Conservation (phyloP, 2,329 filamentous ascomycete genomes). For the Colletotrichum salicis region DNA sequence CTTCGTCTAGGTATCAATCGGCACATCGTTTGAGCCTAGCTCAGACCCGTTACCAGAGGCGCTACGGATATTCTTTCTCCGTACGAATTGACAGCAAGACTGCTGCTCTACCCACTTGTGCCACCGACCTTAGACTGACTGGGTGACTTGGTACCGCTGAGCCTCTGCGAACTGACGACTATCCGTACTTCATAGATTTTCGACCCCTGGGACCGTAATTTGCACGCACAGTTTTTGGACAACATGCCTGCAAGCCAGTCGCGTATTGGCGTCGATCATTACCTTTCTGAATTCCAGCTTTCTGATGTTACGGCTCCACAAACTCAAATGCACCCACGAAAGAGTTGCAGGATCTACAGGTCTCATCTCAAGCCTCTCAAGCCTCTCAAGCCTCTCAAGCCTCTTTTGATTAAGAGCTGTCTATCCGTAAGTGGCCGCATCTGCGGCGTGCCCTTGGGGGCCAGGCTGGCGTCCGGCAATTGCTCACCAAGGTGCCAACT, state of each 20-base stretch:
- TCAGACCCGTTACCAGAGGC: neutral
- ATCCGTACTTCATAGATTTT: neutral
- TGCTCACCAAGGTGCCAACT: slow-evolving; percentile 1
- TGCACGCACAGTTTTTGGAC: slow-evolving; percentile 26
- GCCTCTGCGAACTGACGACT: slow-evolving; percentile 2
- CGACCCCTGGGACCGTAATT: slow-evolving; percentile 25
- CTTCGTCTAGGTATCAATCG: neutral
- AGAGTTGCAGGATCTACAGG: slow-evolving; percentile 31
- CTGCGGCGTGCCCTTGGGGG: slow-evolving; percentile 17
- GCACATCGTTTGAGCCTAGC: slow-evolving; percentile 5
- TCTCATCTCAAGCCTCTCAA: slow-evolving; percentile 33
- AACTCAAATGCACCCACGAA: slow-evolving; percentile 22
- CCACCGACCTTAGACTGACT: neutral
- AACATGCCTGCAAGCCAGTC: slow-evolving; percentile 12
- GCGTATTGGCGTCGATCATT: slow-evolving; percentile 28
- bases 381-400: neutral
- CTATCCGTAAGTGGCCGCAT: neutral
- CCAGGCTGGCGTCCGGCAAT: neutral
- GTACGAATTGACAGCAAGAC: neutral
- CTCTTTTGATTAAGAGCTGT: slow-evolving; percentile 7
- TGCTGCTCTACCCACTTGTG: neutral
- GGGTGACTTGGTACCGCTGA: neutral
- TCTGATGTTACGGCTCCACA: slow-evolving; percentile 29
- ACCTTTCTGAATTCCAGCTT: neutral
- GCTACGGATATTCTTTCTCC: too few species aligned